A percentile compares a stretch with the other conserved stretches of the same genome.
phyloP scores from a whole-genome alignment of 1,284 basidiomycete species.

The Butyriboletus appendiculatus region DNA sequence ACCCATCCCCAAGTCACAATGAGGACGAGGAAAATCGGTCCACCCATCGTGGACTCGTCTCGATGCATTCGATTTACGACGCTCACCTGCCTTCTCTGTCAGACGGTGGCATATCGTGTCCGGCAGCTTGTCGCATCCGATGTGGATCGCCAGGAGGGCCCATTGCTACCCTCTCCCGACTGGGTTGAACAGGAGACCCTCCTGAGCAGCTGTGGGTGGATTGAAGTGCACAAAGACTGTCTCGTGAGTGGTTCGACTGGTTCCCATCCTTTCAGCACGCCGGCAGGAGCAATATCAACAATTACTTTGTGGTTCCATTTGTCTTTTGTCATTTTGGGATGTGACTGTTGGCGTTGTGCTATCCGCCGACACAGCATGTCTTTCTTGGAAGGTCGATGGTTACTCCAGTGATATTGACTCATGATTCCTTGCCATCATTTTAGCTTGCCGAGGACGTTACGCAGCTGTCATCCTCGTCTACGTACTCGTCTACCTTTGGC shows the following conservation, averaged over 20 bases:
- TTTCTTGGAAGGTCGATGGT: conserved; percentile 7
- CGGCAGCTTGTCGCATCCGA: conserved; percentile 58
- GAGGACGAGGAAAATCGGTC: conserved; percentile 55
- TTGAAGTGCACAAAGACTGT: conserved; percentile 66
- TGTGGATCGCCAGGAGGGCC: conserved; percentile 63
- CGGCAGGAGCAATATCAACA: background rate
- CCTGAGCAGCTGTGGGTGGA: conserved; percentile 68
- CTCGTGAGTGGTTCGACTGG: conserved; percentile 52
- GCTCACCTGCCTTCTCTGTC: conserved; percentile 70
- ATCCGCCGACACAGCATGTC: conserved; percentile 8
- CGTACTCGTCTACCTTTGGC: conserved; percentile 55
- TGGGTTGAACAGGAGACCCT: conserved; percentile 74
- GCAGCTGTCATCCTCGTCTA: conserved; percentile 44
- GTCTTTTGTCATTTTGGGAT: conserved; percentile 1
- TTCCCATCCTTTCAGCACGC: background rate
- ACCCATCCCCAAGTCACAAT: conserved; percentile 70
- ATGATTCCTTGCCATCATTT: conserved; percentile 20
- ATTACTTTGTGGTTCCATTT: conserved; percentile 4
- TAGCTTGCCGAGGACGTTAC: conserved; percentile 52
- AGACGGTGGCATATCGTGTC: conserved; percentile 67
- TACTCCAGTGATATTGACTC: conserved; percentile 17
- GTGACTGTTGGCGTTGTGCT: conserved; percentile 4
- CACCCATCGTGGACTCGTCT: conserved; percentile 45
- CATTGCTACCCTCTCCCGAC: conserved; percentile 67
- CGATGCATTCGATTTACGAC: conserved; percentile 60